Evolutionary conservation across 192 early-diverging fungal species (phyloP).

Genomic region (Backusella morwellensis): DNA sequence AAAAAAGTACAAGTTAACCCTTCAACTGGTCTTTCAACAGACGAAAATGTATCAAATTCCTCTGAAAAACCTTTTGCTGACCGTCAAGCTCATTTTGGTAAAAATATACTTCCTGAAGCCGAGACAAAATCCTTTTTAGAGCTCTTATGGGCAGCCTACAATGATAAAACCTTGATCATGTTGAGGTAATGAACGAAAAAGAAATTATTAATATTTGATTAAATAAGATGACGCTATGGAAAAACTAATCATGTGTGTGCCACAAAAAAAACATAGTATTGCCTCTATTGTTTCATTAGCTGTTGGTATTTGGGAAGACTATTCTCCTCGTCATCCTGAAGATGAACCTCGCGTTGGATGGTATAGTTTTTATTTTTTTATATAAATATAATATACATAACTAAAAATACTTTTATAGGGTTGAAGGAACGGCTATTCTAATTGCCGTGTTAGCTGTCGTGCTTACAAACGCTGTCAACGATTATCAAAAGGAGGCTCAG

Average conservation of each 20-base stretch:
- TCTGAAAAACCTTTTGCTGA: constrained; percentile 38
- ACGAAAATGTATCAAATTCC: constrained; percentile 33
- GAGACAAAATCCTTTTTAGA: constrained; percentile 51
- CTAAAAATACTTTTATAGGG: constrained; percentile 13
- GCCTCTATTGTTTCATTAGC: constrained; percentile 82
- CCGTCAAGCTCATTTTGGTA: constrained; percentile 40
- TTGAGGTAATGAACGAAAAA: constrained; percentile 8
- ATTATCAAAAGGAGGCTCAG: constrained; percentile 85
- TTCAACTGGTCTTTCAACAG: constrained; percentile 50
- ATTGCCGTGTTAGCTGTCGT: constrained; percentile 86
- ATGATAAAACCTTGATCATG: constrained; percentile 65
- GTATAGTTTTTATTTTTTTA: constrained; percentile 36
- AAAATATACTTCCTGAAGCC: constrained; percentile 53
- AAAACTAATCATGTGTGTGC: constrained; percentile 4
- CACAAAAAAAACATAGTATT: constrained; percentile 39
- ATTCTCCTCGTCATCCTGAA: constrained; percentile 56
- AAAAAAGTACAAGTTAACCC: constrained; percentile 62
- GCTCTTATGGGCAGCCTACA: constrained; percentile 60
- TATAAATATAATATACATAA: background rate
- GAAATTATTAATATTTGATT: background rate
- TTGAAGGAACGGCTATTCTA: constrained; percentile 77
- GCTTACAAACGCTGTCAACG: constrained; percentile 87
- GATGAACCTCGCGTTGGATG: constrained; percentile 78
- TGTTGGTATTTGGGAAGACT: constrained; percentile 86
- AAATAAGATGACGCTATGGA: constrained; percentile 44